phyloP scores from a whole-genome alignment of 2,329 filamentous ascomycete genomes.

The Spiromastix sp. region DNA sequence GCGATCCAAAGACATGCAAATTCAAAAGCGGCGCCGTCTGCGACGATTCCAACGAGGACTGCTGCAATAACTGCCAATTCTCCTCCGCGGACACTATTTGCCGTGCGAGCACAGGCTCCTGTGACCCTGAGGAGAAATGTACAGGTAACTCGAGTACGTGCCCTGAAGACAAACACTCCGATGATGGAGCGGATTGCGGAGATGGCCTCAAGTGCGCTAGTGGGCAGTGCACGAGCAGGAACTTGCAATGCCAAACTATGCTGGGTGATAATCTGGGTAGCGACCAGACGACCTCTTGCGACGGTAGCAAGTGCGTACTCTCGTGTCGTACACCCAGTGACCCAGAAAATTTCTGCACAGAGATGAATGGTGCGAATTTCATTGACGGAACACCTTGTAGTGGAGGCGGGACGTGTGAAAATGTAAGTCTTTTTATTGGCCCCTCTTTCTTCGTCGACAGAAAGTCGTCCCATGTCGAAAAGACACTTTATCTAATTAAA shows the following conservation, averaged over 20 bases:
- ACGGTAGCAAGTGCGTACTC: conserved; percentile 60
- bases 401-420: conserved; percentile 66
- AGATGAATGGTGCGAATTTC: conserved; percentile 72
- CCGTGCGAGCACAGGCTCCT: conserved; percentile 65
- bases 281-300: conserved; percentile 75
- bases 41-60: conserved; percentile 44
- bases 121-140: conserved; percentile 79
- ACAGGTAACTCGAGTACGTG: conserved; percentile 62
- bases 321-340: conserved; percentile 65
- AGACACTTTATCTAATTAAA: too few species aligned
- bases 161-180: conserved; percentile 58
- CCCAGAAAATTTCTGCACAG: conserved; percentile 55
- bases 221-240: conserved; percentile 86
- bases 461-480: too few species aligned
- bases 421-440: conserved; percentile 41
- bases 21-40: conserved; percentile 69
- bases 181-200: conserved; percentile 65
- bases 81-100: conserved; percentile 59
- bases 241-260: conserved; percentile 77
- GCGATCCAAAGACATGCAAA: conserved; percentile 75
- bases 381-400: conserved; percentile 81
- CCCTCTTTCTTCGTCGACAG: neutral
- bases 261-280: conserved; percentile 64
- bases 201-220: conserved; percentile 64
- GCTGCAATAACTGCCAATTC: conserved; percentile 35